A percentile compares a stretch with the other conserved stretches of the same genome.
Conservation (phyloP, 768 basidiomycete genomes). For the Mrakia hoshinonis region DNA sequence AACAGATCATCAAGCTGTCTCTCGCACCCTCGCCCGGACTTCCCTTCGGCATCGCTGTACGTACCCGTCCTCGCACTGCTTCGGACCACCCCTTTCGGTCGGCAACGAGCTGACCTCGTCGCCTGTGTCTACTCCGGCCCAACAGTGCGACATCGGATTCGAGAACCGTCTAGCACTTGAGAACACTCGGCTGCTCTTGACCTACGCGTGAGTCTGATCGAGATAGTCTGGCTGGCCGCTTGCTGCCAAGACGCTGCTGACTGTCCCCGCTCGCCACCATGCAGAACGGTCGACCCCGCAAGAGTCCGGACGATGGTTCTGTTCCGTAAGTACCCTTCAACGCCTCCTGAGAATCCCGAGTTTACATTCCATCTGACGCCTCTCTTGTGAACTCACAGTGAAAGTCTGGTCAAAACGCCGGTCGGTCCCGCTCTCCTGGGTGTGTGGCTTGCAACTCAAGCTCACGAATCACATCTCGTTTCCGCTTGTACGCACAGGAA, state of each 20-base stretch:
- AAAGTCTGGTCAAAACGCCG: slow-evolving; percentile 98
- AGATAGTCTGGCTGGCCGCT: background rate
- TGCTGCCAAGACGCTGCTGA: background rate
- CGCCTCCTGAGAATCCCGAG: background rate
- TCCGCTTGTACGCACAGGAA: slow-evolving; percentile 43
- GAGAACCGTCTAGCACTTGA: slow-evolving; percentile 94
- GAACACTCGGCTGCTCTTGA: slow-evolving; percentile 90
- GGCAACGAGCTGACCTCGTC: slow-evolving; percentile 3
- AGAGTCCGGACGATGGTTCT: slow-evolving; percentile 88
- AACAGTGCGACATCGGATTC: slow-evolving; percentile 84
- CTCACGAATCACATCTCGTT: background rate
- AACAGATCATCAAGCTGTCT: slow-evolving; percentile 79
- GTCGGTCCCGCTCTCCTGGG: no score
- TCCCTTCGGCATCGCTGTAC: slow-evolving; percentile 67
- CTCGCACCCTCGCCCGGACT: slow-evolving; percentile 56
- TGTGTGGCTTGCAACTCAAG: no score
- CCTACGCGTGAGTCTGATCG: slow-evolving; percentile 57
- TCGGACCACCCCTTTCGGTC: background rate
- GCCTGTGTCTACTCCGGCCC: background rate
- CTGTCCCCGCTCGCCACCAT: background rate
- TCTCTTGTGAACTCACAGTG: slow-evolving; percentile 49
- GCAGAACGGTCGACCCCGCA: slow-evolving; percentile 74
- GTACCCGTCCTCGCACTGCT: slow-evolving; percentile 41
- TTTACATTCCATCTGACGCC: background rate
- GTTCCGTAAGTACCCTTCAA: slow-evolving; percentile 62